These are phyloP conservation scores for Salix viminalis DNA, from an alignment of 345 rosid genomes.

Conservation along the genomic window DNA sequence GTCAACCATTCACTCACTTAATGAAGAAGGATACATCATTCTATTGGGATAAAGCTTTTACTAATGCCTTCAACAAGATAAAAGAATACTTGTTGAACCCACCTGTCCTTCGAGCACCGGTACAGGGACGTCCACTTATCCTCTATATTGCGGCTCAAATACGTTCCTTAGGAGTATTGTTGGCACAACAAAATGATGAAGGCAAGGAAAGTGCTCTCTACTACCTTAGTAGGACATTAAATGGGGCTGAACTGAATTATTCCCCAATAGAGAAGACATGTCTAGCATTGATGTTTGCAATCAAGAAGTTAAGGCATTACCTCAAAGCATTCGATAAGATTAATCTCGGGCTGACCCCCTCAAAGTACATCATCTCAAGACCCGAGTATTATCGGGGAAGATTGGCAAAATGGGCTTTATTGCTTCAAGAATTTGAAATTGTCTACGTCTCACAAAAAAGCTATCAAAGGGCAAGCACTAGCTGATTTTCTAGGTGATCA, in stretches of 20 bases:
- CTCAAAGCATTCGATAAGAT: neutral
- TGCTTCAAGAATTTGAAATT: neutral
- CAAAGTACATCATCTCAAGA: constrained; percentile 1
- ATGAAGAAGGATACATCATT: neutral
- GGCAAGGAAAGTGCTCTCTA: neutral
- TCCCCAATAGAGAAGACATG: neutral
- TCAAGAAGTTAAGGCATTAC: neutral
- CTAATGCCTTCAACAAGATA: neutral
- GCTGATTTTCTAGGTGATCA: neutral
- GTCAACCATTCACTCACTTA: too few relatives aligned
- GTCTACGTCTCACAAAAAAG: too few relatives aligned
- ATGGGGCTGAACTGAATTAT: neutral
- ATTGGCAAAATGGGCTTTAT: neutral
- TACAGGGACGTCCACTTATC: neutral
- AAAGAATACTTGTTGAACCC: neutral
- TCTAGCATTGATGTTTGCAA: neutral
- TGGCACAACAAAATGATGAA: neutral
- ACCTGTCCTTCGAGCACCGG: neutral
- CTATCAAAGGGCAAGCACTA: neutral
- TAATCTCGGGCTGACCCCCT: neutral
- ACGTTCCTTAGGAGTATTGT: neutral
- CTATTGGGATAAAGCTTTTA: neutral
- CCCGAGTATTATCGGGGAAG: neutral
- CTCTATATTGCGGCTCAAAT: neutral
- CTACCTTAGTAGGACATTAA: neutral